These are phyloP conservation scores for Pythium coloratum DNA, from an alignment of 352 stramenopile genomes.

Conservation along the genomic window DNA sequence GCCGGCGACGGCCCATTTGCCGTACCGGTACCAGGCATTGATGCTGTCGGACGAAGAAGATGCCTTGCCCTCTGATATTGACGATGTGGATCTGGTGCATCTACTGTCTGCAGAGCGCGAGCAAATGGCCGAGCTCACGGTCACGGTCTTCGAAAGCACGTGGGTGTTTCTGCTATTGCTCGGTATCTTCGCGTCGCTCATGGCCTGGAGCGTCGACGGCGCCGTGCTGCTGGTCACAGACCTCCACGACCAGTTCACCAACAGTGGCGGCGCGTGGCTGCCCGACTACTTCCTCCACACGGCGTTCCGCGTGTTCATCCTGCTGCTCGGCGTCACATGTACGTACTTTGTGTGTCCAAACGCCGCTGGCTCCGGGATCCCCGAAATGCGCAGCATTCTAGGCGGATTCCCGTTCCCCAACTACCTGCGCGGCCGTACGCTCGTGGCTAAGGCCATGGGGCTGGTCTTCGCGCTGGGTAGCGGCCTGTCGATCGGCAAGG, in stretches of 20 bases:
- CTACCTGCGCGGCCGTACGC: slow-evolving; percentile 58
- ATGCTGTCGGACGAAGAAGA: slow-evolving; percentile 27
- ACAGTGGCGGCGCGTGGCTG: slow-evolving; percentile 51
- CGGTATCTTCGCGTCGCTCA: slow-evolving; percentile 49
- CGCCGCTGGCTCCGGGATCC: slow-evolving; percentile 70
- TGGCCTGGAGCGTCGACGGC: slow-evolving; percentile 66
- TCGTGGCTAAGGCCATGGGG: slow-evolving; percentile 67
- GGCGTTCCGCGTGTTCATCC: slow-evolving; percentile 53
- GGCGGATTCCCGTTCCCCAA: slow-evolving; percentile 66
- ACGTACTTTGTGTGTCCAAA: slow-evolving; percentile 65
- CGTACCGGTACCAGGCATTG: slow-evolving; percentile 25
- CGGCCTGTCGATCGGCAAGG: slow-evolving; percentile 72
- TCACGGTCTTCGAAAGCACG: slow-evolving; percentile 65
- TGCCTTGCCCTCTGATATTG: slow-evolving; percentile 23
- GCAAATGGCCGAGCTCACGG: slow-evolving; percentile 42
- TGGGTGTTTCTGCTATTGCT: slow-evolving; percentile 77
- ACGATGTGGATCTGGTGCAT: slow-evolving; percentile 28
- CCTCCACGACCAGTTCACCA: slow-evolving; percentile 40
- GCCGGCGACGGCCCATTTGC: slow-evolving; percentile 22
- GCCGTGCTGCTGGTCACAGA: slow-evolving; percentile 49
- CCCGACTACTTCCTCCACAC: slow-evolving; percentile 63
- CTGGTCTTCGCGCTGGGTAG: slow-evolving; percentile 67
- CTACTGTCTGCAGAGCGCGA: slow-evolving; percentile 45
- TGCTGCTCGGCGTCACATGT: slow-evolving; percentile 58
- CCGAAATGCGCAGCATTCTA: slow-evolving; percentile 80